phyloP scores from a whole-genome alignment of 805 yeast species.

The Saccharomycopsis sp. region DNA sequence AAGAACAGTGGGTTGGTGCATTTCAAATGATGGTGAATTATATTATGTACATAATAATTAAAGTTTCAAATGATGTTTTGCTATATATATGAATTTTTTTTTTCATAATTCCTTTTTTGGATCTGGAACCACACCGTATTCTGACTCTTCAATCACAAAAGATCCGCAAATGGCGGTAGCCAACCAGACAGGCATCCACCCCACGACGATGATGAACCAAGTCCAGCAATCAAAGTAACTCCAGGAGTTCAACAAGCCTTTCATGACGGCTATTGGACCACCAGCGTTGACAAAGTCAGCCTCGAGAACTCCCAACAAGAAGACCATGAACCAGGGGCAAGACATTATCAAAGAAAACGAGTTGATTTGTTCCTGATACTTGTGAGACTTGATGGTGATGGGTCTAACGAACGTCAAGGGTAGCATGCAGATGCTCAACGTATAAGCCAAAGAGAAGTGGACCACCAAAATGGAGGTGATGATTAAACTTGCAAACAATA shows the following conservation, averaged over 20 bases:
- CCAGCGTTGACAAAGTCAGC: constrained; percentile 19
- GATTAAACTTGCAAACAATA: constrained; percentile 56
- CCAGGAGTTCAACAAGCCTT: constrained; percentile 56
- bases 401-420: constrained; percentile 56
- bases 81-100: neutral
- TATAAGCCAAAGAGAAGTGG: constrained; percentile 74
- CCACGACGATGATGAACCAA: constrained; percentile 62
- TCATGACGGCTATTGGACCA: constrained; percentile 29
- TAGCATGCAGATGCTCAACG: constrained; percentile 59
- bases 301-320: constrained; percentile 25
- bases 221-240: constrained; percentile 71
- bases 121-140: constrained; percentile 12
- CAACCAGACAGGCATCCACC: constrained; percentile 84
- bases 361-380: constrained; percentile 21
- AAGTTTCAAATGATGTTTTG: neutral
- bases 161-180: constrained; percentile 24
- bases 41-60: neutral
- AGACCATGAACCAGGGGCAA: constrained; percentile 27
- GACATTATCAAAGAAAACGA: constrained; percentile 26
- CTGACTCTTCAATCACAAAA: constrained; percentile 16
- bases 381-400: constrained; percentile 10
- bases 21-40: neutral
- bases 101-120: constrained; percentile 6
- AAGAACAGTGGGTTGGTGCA: constrained; percentile 8
- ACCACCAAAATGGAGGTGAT: constrained; percentile 68